Percentiles rank a stretch among this genome's conserved stretches.
Conservation (phyloP, 768 basidiomycete species). For the Lactarius tabidus region DNA sequence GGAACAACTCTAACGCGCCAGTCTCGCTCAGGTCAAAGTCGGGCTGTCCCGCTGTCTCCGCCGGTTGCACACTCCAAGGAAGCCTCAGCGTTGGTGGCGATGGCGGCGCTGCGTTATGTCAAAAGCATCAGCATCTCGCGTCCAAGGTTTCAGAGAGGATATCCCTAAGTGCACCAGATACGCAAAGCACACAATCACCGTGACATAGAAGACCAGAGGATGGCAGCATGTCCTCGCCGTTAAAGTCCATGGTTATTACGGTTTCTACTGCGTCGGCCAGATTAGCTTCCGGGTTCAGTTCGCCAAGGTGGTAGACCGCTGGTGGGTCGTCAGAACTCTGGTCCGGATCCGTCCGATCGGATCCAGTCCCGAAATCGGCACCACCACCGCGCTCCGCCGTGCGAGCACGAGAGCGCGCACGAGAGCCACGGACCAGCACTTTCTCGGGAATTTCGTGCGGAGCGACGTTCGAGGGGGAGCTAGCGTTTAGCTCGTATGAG, state of each 20-base stretch:
- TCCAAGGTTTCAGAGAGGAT: background rate
- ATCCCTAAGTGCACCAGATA: conserved; percentile 8
- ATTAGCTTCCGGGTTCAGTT: background rate
- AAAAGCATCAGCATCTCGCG: background rate
- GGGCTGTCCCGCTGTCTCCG: background rate
- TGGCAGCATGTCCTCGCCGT: background rate
- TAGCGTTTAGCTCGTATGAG: conserved; percentile 5
- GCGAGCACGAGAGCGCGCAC: background rate
- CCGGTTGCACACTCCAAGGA: background rate
- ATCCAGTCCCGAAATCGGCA: background rate
- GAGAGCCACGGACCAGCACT: background rate
- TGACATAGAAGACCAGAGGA: background rate
- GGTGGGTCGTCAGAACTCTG: background rate
- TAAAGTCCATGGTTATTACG: background rate
- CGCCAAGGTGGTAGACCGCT: background rate
- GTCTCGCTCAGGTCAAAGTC: background rate
- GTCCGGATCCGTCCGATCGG: background rate
- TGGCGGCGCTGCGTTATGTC: background rate
- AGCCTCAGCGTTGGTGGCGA: conserved; percentile 2
- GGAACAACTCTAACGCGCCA: background rate
- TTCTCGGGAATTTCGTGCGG: background rate
- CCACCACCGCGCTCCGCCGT: background rate
- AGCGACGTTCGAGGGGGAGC: background rate
- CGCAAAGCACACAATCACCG: background rate
- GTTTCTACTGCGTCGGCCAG: background rate